Evolutionary conservation across 1,284 basidiomycete species (phyloP).

Genomic region (Hemileia vastatrix): DNA sequence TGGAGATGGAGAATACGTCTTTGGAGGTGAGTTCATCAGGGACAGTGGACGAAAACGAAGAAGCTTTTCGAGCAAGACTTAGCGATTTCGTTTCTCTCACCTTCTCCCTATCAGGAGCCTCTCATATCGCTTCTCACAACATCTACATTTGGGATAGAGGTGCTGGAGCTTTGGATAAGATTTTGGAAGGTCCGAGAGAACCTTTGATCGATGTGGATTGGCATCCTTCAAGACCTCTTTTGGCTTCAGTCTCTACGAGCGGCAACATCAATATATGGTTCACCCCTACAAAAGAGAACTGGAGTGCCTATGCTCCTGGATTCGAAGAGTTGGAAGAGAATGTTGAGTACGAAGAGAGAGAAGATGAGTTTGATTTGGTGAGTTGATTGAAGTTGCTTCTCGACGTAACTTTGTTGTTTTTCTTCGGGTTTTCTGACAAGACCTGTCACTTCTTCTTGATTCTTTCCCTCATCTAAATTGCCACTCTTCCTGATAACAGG

Average conservation of each 20-base stretch:
- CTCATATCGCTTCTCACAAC: conserved; percentile 83
- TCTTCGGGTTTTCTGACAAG: background rate
- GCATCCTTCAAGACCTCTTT: conserved; percentile 79
- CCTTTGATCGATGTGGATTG: conserved; percentile 79
- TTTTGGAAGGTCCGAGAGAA: conserved; percentile 88
- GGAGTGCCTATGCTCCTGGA: conserved; percentile 95
- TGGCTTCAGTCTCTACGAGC: conserved; percentile 56
- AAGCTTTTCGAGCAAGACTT: too few species aligned
- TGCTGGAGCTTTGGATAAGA: conserved; percentile 74
- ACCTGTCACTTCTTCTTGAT: background rate
- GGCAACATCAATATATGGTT: conserved; percentile 55
- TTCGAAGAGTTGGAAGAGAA: conserved; percentile 99
- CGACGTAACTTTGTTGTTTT: background rate
- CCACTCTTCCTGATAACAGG: background rate
- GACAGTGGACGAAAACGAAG: too few species aligned
- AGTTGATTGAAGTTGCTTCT: background rate
- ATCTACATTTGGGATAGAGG: conserved; percentile 96
- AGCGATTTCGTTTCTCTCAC: too few species aligned
- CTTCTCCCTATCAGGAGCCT: conserved; percentile 49
- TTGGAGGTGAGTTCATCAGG: conserved; percentile 55
- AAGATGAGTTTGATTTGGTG: conserved; percentile 80
- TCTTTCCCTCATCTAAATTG: background rate
- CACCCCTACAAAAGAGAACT: conserved; percentile 58
- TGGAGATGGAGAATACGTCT: conserved; percentile 64
- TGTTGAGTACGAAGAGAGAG: conserved; percentile 85